These are phyloP conservation scores for Penicillium coffeae DNA, from an alignment of 495 filamentous ascomycete genomes.

Conservation along the genomic window DNA sequence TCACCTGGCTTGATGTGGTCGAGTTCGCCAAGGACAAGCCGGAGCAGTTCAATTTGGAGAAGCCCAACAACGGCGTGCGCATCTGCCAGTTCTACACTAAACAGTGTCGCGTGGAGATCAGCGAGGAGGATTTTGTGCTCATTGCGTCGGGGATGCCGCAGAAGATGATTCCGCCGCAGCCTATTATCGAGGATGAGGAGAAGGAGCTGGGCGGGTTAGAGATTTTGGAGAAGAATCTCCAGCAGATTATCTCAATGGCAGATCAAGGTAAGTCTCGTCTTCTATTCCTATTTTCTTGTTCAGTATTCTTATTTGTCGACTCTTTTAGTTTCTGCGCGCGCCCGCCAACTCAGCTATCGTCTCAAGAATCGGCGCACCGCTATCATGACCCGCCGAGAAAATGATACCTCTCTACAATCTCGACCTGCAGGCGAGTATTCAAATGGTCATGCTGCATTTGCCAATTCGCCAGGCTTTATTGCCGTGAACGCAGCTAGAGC, in stretches of 20 bases:
- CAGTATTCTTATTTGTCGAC: slow-evolving; percentile 7
- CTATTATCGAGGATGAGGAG: slow-evolving; percentile 80
- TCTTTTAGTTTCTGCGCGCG: slow-evolving; percentile 63
- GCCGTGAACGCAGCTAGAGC: slow-evolving; percentile 52
- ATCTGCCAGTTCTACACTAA: slow-evolving; percentile 80
- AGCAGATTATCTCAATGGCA: slow-evolving; percentile 70
- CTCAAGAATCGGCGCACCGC: slow-evolving; percentile 70
- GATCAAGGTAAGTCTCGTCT: slow-evolving; percentile 62
- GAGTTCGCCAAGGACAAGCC: slow-evolving; percentile 79
- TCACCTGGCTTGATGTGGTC: slow-evolving; percentile 82
- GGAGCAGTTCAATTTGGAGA: slow-evolving; percentile 70
- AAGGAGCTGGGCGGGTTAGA: slow-evolving; percentile 80
- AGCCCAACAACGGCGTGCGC: slow-evolving; percentile 60
- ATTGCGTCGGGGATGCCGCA: slow-evolving; percentile 78
- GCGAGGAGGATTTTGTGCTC: slow-evolving; percentile 79
- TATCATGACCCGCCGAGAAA: slow-evolving; percentile 58
- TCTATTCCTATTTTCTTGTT: not conserved
- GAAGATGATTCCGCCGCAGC: slow-evolving; percentile 77
- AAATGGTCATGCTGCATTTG: slow-evolving; percentile 33
- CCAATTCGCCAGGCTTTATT: slow-evolving; percentile 46
- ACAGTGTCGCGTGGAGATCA: slow-evolving; percentile 77
- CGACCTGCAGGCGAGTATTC: slow-evolving; percentile 31
- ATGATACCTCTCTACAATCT: slow-evolving; percentile 37
- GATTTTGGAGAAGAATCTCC: slow-evolving; percentile 72
- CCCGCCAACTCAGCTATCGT: slow-evolving; percentile 77